phyloP scores from a whole-genome alignment of 352 stramenopile species.

The Phytophthora foliorum region DNA sequence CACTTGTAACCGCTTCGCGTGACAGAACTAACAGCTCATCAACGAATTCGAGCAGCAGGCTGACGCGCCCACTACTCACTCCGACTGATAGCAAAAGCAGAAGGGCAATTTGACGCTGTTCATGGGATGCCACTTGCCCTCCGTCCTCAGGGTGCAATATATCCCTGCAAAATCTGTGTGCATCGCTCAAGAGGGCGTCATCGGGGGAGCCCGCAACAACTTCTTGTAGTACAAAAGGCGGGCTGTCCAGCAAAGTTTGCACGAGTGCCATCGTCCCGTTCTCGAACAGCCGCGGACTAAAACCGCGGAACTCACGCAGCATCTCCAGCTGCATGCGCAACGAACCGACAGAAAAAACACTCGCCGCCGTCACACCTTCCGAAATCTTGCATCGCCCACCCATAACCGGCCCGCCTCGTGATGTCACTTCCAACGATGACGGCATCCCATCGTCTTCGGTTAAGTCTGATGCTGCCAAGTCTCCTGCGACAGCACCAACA shows the following conservation, averaged over 20 bases:
- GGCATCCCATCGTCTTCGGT: not conserved
- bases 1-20: slow-evolving; percentile 5
- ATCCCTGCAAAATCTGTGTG: slow-evolving; percentile 58
- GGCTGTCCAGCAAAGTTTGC: slow-evolving; percentile 66
- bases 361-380: slow-evolving; percentile 25
- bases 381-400: slow-evolving; percentile 21
- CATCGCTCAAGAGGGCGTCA: slow-evolving; percentile 53
- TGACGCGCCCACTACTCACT: slow-evolving; percentile 60
- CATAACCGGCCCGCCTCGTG: not conserved
- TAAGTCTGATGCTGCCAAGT: not conserved
- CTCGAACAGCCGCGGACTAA: slow-evolving; percentile 60
- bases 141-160: slow-evolving; percentile 34
- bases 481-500: not conserved
- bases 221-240: slow-evolving; percentile 57
- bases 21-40: slow-evolving; percentile 34
- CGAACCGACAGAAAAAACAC: slow-evolving; percentile 62
- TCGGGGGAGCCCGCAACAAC: slow-evolving; percentile 32
- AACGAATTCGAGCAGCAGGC: slow-evolving; percentile 65
- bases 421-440: not conserved
- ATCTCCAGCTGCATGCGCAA: slow-evolving; percentile 80
- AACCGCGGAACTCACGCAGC: slow-evolving; percentile 60
- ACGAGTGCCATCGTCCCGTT: slow-evolving; percentile 59
- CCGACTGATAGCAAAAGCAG: slow-evolving; percentile 66
- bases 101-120: slow-evolving; percentile 49
- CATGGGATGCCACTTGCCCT: slow-evolving; percentile 4